Evolutionary conservation across 768 basidiomycete genomes (phyloP), one percentile per base, ranked within the genome.

Genomic region (Lentinula guzmanii): DNA sequence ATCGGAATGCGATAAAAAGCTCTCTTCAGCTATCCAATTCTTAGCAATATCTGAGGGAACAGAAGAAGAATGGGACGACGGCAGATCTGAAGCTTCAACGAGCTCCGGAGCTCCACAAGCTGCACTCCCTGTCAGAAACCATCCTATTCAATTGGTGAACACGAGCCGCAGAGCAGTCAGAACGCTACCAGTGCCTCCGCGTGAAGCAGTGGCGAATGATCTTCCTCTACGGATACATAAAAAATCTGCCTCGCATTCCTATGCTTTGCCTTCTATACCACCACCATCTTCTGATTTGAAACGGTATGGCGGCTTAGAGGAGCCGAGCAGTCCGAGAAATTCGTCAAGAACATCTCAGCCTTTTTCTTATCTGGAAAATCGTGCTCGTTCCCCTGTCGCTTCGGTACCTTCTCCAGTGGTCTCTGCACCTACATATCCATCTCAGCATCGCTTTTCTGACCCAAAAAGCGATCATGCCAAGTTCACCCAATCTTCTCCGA

Each of bases 191-290:
- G 39, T 39, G 18, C 37, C 39, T 18, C 55, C 55, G 4, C 37
- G 41, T 43, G 37, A 56, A 15, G 39, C 39, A 54, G 21, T 39
- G 16, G 35, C 18, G 7, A 39, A 54, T 24, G n/a, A 37, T 28
- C 18, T 33, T 41, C 39, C 55, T 43, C 10, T 46, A 33, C 43
- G 46, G 21, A 37, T 59, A 24, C 58, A 59, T 45, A 59, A 50
- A 59, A 59, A 50, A 37, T 48, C 58, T 21, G 58, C 34, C 50
- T 59, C 58, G 48, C 46, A 59, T 45, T 59, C 58, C 24, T 58
- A 43, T 35, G 6, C 13, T 2, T 58, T 24, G 10, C 18, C 34
- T n/a, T 34, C 28, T 13, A 3, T 13, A 39, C 15, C 16, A 6
- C 35, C 13, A 55, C 1, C 56, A 16, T 18, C 56, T 1, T 21